A percentile compares a stretch with the other conserved stretches of the same genome.
These are phyloP conservation scores for Plectosphaerella sp. DNA, from an alignment of 2,329 filamentous ascomycete species.

Conservation along the genomic window DNA sequence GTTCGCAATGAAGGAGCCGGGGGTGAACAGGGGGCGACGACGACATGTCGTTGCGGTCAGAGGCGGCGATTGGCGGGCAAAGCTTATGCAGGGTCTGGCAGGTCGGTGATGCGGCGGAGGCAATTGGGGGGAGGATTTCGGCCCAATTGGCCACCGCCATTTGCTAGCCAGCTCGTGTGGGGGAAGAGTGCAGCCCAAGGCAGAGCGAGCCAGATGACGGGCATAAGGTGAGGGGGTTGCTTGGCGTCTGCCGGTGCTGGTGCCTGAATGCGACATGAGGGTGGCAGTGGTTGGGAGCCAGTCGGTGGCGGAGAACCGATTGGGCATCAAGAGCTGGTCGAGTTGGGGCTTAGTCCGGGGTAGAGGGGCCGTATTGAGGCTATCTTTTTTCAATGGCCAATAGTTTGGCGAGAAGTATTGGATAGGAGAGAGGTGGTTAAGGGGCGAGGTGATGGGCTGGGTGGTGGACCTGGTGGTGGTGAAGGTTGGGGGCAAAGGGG, in stretches of 20 bases:
- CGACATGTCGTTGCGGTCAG: neutral
- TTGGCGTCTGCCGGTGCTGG: neutral
- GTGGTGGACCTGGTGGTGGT: neutral
- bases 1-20: neutral
- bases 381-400: neutral
- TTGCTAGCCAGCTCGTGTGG: neutral
- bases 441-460: neutral
- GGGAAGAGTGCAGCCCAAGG: neutral
- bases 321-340: neutral
- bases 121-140: neutral
- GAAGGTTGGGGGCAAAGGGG: neutral
- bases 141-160: conserved; percentile 3
- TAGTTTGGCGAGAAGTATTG: neutral
- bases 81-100: neutral
- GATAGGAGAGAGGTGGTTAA: neutral
- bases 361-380: too few species aligned
- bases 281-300: neutral
- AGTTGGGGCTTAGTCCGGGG: too few species aligned
- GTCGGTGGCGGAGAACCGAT: neutral
- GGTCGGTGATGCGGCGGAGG: too few species aligned
- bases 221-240: neutral
- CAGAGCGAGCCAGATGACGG: neutral
- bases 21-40: neutral
- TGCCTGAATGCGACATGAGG: neutral
- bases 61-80: neutral